A percentile compares a stretch with the other conserved stretches of the same genome.
phyloP scores from a whole-genome alignment of 345 rosid species.

The Ceriops tagal region DNA sequence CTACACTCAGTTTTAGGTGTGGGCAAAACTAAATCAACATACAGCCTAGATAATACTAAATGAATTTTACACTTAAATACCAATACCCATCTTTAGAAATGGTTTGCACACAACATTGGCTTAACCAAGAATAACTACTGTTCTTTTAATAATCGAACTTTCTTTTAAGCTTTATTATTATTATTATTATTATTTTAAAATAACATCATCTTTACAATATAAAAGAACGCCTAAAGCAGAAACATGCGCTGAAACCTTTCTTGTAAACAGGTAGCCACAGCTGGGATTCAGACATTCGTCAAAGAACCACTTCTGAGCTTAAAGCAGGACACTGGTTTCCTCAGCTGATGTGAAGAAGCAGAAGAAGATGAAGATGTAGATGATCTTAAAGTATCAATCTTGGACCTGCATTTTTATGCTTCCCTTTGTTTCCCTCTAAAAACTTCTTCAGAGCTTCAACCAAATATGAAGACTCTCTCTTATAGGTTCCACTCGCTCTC shows the following conservation, averaged over 20 bases:
- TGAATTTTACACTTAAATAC: no score
- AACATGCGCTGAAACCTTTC: not conserved
- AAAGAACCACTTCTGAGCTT: conserved; percentile 33
- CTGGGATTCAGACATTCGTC: conserved; percentile 28
- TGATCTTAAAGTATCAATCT: conserved; percentile 34
- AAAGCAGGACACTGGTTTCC: conserved; percentile 14
- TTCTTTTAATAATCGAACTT: no score
- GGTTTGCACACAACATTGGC: no score
- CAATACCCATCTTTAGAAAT: no score
- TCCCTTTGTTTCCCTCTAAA: conserved; percentile 38
- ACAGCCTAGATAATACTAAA: no score
- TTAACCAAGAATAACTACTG: no score
- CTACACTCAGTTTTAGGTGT: no score
- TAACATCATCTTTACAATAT: no score
- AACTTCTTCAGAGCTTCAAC: conserved; percentile 32
- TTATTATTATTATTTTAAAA: no score
- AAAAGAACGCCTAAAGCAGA: no score
- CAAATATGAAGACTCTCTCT: conserved; percentile 17
- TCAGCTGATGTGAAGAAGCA: not conserved
- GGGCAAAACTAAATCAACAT: no score
- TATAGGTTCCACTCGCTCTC: not conserved
- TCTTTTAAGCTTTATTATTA: no score
- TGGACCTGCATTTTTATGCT: conserved; percentile 38
- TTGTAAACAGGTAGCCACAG: conserved; percentile 9
- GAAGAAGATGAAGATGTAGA: not conserved